Base-by-base conservation (phyloP, 768 basidiomycete species). In the Plicaturopsis crispa region DNA sequence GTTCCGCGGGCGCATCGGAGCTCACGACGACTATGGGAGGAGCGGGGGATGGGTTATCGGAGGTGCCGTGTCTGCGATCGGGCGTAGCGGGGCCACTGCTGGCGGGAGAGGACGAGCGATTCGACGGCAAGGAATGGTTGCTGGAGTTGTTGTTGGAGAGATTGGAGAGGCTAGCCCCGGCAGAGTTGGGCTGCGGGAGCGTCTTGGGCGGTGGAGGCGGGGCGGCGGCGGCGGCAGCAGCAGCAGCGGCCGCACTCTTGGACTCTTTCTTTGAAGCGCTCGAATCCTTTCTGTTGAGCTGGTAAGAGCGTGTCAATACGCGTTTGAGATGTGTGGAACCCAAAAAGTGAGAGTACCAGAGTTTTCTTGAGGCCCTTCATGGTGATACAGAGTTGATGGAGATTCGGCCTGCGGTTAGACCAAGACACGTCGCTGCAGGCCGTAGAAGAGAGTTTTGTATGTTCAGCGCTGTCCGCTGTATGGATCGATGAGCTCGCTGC, bases 301-400 rank as follows among this genome's bases (percentile, higher is more conserved):
- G 57, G 37, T 42, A 36, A 40, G 36, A 31, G 36, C 36, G 23
- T 42, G 41, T 51, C 33, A 49, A 46, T 43, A 47, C 46, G 46
- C 42, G 31, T 21, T 35, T 32, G 46, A 40, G n/a, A n/a, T n/a
- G n/a, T n/a, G 43, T 46, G 41, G 40, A 39, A 40, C 13, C 39
- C 33, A 41, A 35, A 35, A 32, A 21, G 40, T 46, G 31, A 45
- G 20, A 44, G 52, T 54, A 86, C 86, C 51, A 88, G 63, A 46
- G 80, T 83, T 66, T 86, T 89, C 72, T 83, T 86, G 57, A 90
- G 69, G 47, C 78, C 80, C 67, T 89, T 90, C 87, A 90, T 89
- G 41, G 54, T 48, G 42, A 51, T 40, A 38, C 26, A n/a, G n/a
- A n/a, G n/a, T n/a, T n/a, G n/a, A n/a, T n/a, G n/a, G n/a, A n/a